Evolutionary conservation across 2,329 filamentous ascomycete species (phyloP).

Genomic region (Coniochaeta sp.): DNA sequence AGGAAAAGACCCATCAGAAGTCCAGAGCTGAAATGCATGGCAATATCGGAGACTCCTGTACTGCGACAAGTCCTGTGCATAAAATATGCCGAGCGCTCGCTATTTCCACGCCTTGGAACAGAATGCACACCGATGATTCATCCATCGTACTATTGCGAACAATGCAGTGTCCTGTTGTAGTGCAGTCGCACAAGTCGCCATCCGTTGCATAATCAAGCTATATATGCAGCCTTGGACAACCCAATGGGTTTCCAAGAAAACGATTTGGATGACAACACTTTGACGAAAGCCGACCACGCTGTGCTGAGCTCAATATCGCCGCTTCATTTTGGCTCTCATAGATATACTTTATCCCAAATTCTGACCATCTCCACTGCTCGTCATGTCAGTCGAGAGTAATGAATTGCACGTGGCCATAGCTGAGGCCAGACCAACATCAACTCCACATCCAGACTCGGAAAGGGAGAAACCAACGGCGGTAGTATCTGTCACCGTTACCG

Average conservation of each 20-base stretch:
- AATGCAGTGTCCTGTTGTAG: neutral
- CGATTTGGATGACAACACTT: neutral
- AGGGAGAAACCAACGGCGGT: neutral
- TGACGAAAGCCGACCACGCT: neutral
- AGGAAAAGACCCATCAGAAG: neutral
- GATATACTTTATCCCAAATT: no score
- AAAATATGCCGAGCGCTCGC: no score
- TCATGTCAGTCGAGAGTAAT: neutral
- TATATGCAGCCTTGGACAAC: neutral
- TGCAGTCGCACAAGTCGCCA: neutral
- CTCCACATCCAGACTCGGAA: neutral
- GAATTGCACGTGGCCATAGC: neutral
- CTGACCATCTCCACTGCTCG: neutral
- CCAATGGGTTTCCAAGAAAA: neutral
- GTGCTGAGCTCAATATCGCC: no score
- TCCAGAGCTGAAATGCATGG: neutral
- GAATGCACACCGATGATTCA: neutral
- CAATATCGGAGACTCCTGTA: neutral
- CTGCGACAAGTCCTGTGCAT: neutral
- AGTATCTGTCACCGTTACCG: neutral
- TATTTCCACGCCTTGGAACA: neutral
- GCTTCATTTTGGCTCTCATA: no score
- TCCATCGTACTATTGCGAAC: neutral
- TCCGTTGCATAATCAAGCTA: neutral
- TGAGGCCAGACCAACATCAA: neutral